Conservation (phyloP, 208 protist genomes). For the Leishmania aethiopica region DNA sequence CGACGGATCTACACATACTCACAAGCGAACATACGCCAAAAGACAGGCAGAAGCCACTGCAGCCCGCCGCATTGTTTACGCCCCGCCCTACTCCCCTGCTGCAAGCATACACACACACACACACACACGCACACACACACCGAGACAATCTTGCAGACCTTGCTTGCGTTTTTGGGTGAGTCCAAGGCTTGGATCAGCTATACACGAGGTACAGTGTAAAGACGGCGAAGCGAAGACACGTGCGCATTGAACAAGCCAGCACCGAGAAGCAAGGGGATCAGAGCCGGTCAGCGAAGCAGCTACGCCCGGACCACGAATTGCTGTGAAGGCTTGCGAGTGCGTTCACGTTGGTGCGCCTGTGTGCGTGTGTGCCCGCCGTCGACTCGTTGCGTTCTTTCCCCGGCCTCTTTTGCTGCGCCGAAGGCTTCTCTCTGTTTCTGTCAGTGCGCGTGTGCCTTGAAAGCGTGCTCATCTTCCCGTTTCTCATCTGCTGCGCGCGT, state of each 20-base stretch:
- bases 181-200: neutral
- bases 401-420: neutral
- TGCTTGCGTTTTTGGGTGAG: neutral
- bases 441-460: neutral
- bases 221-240: neutral
- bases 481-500: neutral
- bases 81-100: neutral
- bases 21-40: neutral
- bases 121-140: neutral
- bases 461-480: neutral
- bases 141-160: neutral
- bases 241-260: neutral
- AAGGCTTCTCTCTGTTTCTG: neutral
- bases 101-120: neutral
- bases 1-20: neutral
- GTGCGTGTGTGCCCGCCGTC: neutral
- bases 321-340: neutral
- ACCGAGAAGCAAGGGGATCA: neutral
- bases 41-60: neutral
- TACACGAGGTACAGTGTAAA: too few relatives aligned
- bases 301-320: neutral
- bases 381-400: neutral
- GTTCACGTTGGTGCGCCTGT: neutral
- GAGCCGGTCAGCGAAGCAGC: neutral
- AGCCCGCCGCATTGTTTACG: neutral